Evolutionary conservation across 2,329 filamentous ascomycete species (phyloP).

Genomic region (Aspergillus viridinutans): DNA sequence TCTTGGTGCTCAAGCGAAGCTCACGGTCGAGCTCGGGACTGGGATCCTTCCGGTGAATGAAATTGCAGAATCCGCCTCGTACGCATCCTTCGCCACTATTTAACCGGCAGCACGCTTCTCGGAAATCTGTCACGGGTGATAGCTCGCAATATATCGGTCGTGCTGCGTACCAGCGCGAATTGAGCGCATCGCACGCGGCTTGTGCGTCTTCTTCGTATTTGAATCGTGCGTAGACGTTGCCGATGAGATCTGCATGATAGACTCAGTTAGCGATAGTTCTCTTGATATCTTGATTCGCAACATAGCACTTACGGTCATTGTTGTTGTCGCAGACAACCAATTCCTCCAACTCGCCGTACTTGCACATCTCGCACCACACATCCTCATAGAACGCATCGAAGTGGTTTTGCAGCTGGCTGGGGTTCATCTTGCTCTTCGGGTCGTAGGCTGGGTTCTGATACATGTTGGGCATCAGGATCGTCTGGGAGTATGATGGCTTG

Average conservation of each 20-base stretch:
- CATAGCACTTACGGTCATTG: constrained; percentile 73
- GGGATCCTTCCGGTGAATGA: constrained; percentile 97
- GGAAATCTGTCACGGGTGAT: constrained; percentile 93
- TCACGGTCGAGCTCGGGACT: constrained; percentile 83
- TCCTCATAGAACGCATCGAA: constrained; percentile 99
- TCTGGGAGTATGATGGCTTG: constrained; percentile 97
- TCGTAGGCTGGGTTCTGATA: constrained; percentile 99
- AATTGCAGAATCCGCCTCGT: constrained; percentile 96
- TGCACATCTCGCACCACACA: constrained; percentile 99
- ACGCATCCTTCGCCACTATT: constrained; percentile 96
- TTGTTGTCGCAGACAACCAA: constrained; percentile 99
- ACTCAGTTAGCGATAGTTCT: constrained; percentile 12
- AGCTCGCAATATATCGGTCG: constrained; percentile 98
- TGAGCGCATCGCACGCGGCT: constrained; percentile 87
- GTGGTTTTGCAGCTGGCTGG: constrained; percentile 94
- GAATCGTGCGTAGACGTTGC: constrained; percentile 98
- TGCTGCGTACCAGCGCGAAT: constrained; percentile 93
- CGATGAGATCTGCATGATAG: constrained; percentile 69
- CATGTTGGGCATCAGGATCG: constrained; percentile 94
- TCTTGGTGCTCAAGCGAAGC: constrained; percentile 83
- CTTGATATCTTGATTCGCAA: neutral
- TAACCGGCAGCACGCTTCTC: constrained; percentile 92
- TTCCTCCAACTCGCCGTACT: constrained; percentile 96
- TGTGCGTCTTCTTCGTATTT: constrained; percentile 98
- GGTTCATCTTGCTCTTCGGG: constrained; percentile 93